A percentile compares a stretch with the other conserved stretches of the same genome.
Evolutionary conservation across 495 filamentous ascomycete species (phyloP).

Genomic region (Penicillium diatomitis): DNA sequence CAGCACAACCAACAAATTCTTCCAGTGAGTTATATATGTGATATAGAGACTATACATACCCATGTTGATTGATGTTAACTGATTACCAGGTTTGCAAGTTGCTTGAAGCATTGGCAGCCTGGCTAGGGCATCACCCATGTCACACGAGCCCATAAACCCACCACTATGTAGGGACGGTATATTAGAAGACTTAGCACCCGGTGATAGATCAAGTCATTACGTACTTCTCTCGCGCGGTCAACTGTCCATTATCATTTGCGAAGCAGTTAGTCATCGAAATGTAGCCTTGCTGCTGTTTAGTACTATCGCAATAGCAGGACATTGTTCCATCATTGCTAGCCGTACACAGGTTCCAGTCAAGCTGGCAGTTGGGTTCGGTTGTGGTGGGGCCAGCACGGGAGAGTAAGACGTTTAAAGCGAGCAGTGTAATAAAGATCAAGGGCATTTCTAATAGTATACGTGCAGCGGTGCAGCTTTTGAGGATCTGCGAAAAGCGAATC

Average conservation of each 20-base stretch:
- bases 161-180: background rate
- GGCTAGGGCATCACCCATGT: background rate
- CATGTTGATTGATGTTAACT: background rate
- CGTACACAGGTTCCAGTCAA: background rate
- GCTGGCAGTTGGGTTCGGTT: background rate
- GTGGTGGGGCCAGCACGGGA: background rate
- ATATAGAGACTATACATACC: background rate
- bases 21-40: background rate
- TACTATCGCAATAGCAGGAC: background rate
- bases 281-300: background rate
- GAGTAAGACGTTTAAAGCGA: background rate
- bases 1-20: background rate
- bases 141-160: background rate
- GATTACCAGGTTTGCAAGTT: background rate
- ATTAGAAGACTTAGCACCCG: background rate
- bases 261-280: background rate
- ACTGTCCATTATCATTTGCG: background rate
- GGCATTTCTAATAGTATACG: background rate
- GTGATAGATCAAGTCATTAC: background rate
- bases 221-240: background rate
- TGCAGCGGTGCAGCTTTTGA: background rate
- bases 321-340: background rate
- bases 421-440: background rate
- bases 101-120: background rate
- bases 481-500: background rate